Percentiles rank a stretch among this genome's conserved stretches.
phyloP scores from a whole-genome alignment of 2,329 filamentous ascomycete genomes.

The Trichoderma polysporum region DNA sequence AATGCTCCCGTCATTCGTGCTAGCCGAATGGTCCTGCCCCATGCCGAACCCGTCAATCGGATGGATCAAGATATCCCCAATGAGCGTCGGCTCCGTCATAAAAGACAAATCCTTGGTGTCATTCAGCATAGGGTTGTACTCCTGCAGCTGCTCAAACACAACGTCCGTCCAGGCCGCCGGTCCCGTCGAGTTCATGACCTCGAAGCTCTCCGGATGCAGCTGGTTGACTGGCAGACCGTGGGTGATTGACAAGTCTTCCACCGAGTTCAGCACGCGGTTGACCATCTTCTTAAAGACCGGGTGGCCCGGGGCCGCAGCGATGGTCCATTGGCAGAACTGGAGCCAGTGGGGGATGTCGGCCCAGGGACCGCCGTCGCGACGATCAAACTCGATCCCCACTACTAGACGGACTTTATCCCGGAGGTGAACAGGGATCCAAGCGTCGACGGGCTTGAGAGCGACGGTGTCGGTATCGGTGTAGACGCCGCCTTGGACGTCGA shows the following conservation, averaged over 20 bases:
- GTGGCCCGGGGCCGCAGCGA: conserved; percentile 35
- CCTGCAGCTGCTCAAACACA: conserved; percentile 21
- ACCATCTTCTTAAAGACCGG: conserved; percentile 29
- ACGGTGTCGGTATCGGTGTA: conserved; percentile 62
- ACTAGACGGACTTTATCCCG: conserved; percentile 19
- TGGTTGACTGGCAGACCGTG: conserved; percentile 6
- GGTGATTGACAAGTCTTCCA: conserved; percentile 24
- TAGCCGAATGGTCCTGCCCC: conserved; percentile 31
- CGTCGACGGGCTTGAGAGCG: conserved; percentile 50
- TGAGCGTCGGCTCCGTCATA: conserved; percentile 23
- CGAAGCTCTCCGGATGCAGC: conserved; percentile 3
- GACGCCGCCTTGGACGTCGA: conserved; percentile 38
- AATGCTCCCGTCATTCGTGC: conserved; percentile 30
- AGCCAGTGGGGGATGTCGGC: conserved; percentile 32
- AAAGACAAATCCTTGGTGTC: conserved; percentile 17
- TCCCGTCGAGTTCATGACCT: conserved; percentile 23
- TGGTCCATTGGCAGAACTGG: conserved; percentile 39
- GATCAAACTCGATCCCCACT: conserved; percentile 36
- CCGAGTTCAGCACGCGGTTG: conserved; percentile 24
- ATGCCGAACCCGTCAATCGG: conserved; percentile 33
- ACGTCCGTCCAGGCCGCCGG: conserved; percentile 23
- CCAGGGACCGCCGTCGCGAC: conserved; percentile 29
- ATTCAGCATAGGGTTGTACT: conserved; percentile 19
- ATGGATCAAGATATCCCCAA: conserved; percentile 28
- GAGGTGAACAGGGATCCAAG: conserved; percentile 25